Base-by-base conservation (phyloP, 495 filamentous ascomycete genomes). In the Tuber indicum region DNA sequence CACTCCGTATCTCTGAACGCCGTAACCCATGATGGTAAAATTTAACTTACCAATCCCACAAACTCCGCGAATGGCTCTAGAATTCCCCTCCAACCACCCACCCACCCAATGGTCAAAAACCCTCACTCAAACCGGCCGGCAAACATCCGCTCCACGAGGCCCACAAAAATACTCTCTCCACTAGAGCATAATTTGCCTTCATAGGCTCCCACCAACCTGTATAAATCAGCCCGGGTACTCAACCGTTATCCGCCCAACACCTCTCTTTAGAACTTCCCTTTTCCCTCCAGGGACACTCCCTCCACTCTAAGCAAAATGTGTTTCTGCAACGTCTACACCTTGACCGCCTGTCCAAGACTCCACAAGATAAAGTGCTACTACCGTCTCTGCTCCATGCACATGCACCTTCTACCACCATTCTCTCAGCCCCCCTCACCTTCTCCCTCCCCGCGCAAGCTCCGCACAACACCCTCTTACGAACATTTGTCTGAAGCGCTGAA, bases 291-390 rank as follows among this genome's bases (percentile, higher is more conserved):
- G 23, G 47, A 23, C 19, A 6, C 9, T n/a, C 49, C 26, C 3
- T 2, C 49, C 49, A 58, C 23, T 23, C 3, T 23, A 58, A 26
- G 49, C 49, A 58, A 58, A 58, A 58, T 58, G 49, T 58, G 49
- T 58, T 58, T 58, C 49, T 58, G 49, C 49, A 26, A 58, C 9
- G 26, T 58, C 49, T 58, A 58, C 49, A 58, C 49, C n/a, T 23
- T 58, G 10, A 58, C 23, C 6, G 49, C 49, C 49, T 58, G 49
- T 58, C 49, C 49, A 2, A 58, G 26, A 26, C 49, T 58, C n/a
- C 49, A 58, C 49, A 58, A 26, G n/a, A 58, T 58, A 58, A 58
- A 58, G 17, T 58, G 49, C 49, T 58, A 58, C 49, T 58, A 58
- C 49, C 49, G 49, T 58, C 49, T 58, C 49, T 58, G 49, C 23